Percentiles rank a stretch among this genome's conserved stretches.
Conservation (phyloP, 306 rosid species). For the Carpinus viminea region DNA sequence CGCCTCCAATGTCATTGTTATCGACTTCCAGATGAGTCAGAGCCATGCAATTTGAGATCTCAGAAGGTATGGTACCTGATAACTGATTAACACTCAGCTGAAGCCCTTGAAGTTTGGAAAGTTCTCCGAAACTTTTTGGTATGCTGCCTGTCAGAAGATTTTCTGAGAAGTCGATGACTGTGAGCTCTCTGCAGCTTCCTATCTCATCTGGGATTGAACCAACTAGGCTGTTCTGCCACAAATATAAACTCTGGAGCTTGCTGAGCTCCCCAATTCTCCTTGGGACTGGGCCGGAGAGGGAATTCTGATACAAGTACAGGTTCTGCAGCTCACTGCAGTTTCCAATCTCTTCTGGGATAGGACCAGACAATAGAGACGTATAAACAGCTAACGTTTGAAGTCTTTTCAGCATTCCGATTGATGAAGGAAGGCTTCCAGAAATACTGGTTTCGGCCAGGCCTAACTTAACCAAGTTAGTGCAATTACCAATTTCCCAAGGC, state of each 20-base stretch:
- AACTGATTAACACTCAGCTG: constrained; percentile 79
- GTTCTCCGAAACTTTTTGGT: constrained; percentile 61
- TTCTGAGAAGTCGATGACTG: constrained; percentile 65
- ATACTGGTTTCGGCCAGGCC: constrained; percentile 87
- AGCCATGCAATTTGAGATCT: constrained; percentile 61
- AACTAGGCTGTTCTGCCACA: constrained; percentile 74
- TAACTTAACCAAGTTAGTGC: constrained; percentile 67
- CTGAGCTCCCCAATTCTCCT: constrained; percentile 54
- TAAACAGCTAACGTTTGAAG: constrained; percentile 69
- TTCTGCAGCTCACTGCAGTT: constrained; percentile 73
- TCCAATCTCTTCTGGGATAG: constrained; percentile 89
- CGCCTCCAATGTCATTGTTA: constrained; percentile 75
- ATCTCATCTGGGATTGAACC: constrained; percentile 70
- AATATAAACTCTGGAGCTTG: constrained; percentile 56
- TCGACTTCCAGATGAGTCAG: constrained; percentile 71
- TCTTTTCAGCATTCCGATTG: constrained; percentile 63
- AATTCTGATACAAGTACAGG: constrained; percentile 70
- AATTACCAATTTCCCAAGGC: constrained; percentile 85
- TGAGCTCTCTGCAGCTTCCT: constrained; percentile 63
- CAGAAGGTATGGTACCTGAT: constrained; percentile 67
- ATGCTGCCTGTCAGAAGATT: constrained; percentile 74
- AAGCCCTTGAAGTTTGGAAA: constrained; percentile 64
- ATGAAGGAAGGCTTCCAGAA: constrained; percentile 69
- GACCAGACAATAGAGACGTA: constrained; percentile 60
- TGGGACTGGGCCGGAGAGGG: constrained; percentile 70